These are phyloP conservation scores for Magnolia changhungtana DNA, from an alignment of 164 flowering plant genomes.

Conservation along the genomic window DNA sequence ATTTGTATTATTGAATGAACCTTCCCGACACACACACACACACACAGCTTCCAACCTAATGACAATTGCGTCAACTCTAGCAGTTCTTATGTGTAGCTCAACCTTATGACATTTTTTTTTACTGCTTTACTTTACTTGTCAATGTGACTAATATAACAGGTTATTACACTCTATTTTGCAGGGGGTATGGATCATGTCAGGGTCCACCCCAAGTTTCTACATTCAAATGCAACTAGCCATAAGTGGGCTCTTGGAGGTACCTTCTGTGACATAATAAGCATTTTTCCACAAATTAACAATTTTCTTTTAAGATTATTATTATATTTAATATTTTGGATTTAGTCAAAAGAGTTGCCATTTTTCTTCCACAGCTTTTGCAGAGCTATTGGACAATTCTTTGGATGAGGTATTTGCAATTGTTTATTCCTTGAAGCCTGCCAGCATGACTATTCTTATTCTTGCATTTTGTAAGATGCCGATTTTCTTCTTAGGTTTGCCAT, in stretches of 20 bases:
- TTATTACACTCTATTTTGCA: constrained; percentile 19
- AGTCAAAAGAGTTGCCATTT: not conserved
- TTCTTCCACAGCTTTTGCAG: constrained; percentile 75
- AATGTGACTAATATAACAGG: not conserved
- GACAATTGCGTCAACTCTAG: too few relatives aligned
- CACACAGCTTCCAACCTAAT: too few relatives aligned
- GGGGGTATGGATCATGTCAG: constrained; percentile 94
- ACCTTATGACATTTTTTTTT: not conserved
- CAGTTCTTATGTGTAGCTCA: too few relatives aligned
- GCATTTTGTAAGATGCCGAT: too few relatives aligned
- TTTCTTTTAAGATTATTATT: not conserved
- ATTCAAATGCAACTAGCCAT: constrained; percentile 98
- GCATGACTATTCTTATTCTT: not conserved
- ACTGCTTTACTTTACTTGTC: not conserved
- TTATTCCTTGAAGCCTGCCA: not conserved
- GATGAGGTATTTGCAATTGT: constrained; percentile 64
- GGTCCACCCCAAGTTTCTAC: constrained; percentile 93
- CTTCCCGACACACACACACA: too few relatives aligned
- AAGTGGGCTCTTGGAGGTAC: constrained; percentile 99
- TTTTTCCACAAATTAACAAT: not conserved
- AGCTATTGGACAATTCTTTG: constrained; percentile 88
- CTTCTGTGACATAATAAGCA: not conserved
- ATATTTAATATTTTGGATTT: not conserved
- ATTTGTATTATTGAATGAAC: too few relatives aligned
- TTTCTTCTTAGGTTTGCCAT: too few relatives aligned